phyloP scores from a whole-genome alignment of 2,329 filamentous ascomycete genomes.

The Claviceps fusiformis region DNA sequence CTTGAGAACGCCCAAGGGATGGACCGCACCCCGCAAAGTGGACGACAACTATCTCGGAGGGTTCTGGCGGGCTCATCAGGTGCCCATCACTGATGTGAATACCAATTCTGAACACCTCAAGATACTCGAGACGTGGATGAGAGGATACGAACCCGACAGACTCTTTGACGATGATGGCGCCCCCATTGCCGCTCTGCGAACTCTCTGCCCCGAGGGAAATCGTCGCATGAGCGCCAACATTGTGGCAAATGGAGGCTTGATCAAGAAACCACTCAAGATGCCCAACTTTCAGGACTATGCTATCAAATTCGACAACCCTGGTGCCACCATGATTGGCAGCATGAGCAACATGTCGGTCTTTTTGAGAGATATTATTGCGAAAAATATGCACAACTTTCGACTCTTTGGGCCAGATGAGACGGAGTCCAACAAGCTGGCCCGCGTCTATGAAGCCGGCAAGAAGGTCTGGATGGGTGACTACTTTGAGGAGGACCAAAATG shows the following conservation, averaged over 20 bases:
- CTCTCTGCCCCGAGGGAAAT: slow-evolving; percentile 50
- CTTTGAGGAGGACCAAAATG: slow-evolving; percentile 62
- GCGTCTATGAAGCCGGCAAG: slow-evolving; percentile 60
- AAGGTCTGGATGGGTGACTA: slow-evolving; percentile 73
- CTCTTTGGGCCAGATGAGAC: slow-evolving; percentile 72
- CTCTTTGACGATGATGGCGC: slow-evolving; percentile 52
- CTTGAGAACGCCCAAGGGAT: slow-evolving; percentile 65
- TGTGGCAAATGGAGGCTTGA: slow-evolving; percentile 55
- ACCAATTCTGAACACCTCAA: slow-evolving; percentile 53
- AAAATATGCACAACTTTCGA: slow-evolving; percentile 56
- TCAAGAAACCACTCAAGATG: slow-evolving; percentile 54
- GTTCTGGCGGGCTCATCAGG: slow-evolving; percentile 70
- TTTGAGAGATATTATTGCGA: slow-evolving; percentile 51
- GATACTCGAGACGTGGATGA: slow-evolving; percentile 64
- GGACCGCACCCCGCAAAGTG: slow-evolving; percentile 61
- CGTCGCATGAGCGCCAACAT: slow-evolving; percentile 67
- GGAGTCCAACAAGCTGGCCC: slow-evolving; percentile 63
- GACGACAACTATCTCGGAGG: slow-evolving; percentile 58
- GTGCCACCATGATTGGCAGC: slow-evolving; percentile 41
- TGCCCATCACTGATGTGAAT: slow-evolving; percentile 58
- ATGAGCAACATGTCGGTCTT: slow-evolving; percentile 59
- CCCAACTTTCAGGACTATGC: slow-evolving; percentile 58
- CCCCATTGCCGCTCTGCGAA: slow-evolving; percentile 47
- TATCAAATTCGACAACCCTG: slow-evolving; percentile 47
- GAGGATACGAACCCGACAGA: slow-evolving; percentile 58